These are phyloP conservation scores for Clavispora santaluciae DNA, from an alignment of 805 yeast species.

Conservation along the genomic window DNA sequence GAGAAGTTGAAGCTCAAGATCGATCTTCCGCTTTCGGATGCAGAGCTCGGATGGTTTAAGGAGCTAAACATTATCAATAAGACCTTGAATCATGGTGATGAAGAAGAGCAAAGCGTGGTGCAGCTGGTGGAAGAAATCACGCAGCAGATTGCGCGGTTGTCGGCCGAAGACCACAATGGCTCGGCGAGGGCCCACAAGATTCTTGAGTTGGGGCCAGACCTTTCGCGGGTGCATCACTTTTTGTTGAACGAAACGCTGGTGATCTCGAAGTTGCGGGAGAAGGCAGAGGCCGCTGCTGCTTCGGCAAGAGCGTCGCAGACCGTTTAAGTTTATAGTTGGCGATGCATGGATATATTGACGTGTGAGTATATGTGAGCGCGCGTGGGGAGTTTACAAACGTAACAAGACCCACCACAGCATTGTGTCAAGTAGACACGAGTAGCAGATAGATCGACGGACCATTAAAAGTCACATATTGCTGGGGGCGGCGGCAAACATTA, in stretches of 20 bases:
- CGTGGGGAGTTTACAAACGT: too few relatives aligned
- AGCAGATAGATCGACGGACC: too few relatives aligned
- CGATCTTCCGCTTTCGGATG: constrained; percentile 28
- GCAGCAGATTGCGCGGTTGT: constrained; percentile 5
- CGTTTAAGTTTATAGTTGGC: neutral
- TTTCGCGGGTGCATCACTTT: constrained; percentile 14
- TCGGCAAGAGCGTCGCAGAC: too few relatives aligned
- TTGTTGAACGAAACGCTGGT: constrained; percentile 18
- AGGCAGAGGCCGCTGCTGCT: constrained; percentile 1
- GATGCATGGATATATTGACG: too few relatives aligned
- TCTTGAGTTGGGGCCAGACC: constrained; percentile 14
- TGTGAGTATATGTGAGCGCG: too few relatives aligned
- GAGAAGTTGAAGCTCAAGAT: constrained; percentile 18
- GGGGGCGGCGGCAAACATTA: too few relatives aligned
- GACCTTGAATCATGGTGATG: constrained; percentile 4
- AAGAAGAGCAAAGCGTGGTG: constrained; percentile 4
- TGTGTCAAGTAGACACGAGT: too few relatives aligned
- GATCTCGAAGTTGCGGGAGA: constrained; percentile 14
- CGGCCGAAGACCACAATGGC: neutral
- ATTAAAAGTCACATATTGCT: too few relatives aligned
- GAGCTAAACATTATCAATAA: constrained; percentile 28
- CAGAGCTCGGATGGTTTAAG: constrained; percentile 34
- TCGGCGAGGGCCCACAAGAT: constrained; percentile 7
- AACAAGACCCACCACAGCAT: too few relatives aligned
- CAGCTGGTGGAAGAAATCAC: constrained; percentile 8